A percentile compares a stretch with the other conserved stretches of the same genome.
Evolutionary conservation across 78 protist genomes (phyloP).

Genomic region (Dictyostelium discoideum): dicty_2.7 NC_007088.5:7337001-7337500

Average conservation of each 20-base stretch:
- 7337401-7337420: slow-evolving; percentile 35
- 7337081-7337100: slow-evolving; percentile 63
- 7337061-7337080: slow-evolving; percentile 7
- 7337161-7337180: background rate
- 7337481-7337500: no score
- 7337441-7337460: background rate
- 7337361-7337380: slow-evolving; percentile 53
- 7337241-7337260: background rate
- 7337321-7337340: slow-evolving; percentile 28
- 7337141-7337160: slow-evolving; percentile 40
- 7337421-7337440: slow-evolving; percentile 54
- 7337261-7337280: background rate
- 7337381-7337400: slow-evolving; percentile 62
- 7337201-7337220: background rate
- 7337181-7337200: background rate
- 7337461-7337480: background rate
- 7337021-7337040: background rate
- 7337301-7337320: background rate
- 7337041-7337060: background rate
- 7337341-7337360: background rate
- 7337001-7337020: slow-evolving; percentile 84
- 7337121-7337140: slow-evolving; percentile 25
- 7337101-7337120: slow-evolving; percentile 41
- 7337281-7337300: background rate
- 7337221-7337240: background rate